A percentile compares a stretch with the other conserved stretches of the same genome.
These are phyloP conservation scores for Pythium volutum DNA, from an alignment of 352 stramenopile genomes.

Conservation along the genomic window DNA sequence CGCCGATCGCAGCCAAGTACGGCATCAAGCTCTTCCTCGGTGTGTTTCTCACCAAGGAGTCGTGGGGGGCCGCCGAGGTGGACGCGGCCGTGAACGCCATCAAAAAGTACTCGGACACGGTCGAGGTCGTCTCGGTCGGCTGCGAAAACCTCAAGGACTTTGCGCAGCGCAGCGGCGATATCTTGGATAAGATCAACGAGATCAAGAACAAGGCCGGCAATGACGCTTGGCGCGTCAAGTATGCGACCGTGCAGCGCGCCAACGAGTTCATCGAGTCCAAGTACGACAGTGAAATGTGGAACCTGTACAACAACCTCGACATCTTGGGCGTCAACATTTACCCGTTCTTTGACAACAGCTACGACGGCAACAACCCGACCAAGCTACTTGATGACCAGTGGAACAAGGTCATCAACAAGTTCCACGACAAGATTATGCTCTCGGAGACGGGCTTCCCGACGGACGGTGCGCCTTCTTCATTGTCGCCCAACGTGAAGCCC, in stretches of 20 bases:
- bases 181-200: conserved; percentile 30
- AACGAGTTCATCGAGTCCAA: conserved; percentile 27
- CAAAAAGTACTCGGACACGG: conserved; percentile 38
- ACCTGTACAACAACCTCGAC: conserved; percentile 18
- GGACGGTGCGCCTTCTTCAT: conserved; percentile 16
- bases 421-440: conserved; percentile 30
- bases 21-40: conserved; percentile 52
- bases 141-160: conserved; percentile 34
- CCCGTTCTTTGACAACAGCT: conserved; percentile 35
- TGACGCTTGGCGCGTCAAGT: conserved; percentile 38
- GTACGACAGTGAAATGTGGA: conserved; percentile 17
- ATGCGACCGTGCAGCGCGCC: conserved; percentile 44
- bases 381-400: conserved; percentile 27
- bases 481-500: conserved; percentile 21
- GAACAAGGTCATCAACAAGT: conserved; percentile 26
- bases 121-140: conserved; percentile 49
- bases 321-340: conserved; percentile 40
- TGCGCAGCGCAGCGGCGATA: conserved; percentile 9
- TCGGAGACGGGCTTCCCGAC: conserved; percentile 36
- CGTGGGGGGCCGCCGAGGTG: conserved; percentile 39
- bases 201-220: conserved; percentile 26
- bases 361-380: conserved; percentile 20
- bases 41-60: conserved; percentile 45
- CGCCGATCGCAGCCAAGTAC: conserved; percentile 42
- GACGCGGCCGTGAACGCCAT: conserved; percentile 37